These are phyloP conservation scores for Suillus americanus DNA, from an alignment of 768 basidiomycete species.

Conservation along the genomic window DNA sequence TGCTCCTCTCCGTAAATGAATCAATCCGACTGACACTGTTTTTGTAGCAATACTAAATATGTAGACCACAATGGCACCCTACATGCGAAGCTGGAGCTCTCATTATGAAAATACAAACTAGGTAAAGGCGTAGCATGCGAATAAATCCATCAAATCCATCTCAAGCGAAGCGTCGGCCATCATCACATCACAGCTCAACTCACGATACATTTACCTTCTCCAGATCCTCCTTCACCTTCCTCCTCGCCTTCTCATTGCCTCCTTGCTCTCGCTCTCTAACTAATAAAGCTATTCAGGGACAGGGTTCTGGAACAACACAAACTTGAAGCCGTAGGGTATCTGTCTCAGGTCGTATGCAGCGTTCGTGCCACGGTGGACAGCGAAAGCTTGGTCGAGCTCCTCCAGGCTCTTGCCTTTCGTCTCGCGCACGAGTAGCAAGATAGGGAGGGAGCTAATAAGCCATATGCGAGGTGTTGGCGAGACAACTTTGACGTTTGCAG, in stretches of 20 bases:
- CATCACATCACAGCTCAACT: too few species aligned
- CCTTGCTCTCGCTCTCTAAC: constrained; percentile 34
- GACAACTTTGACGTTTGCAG: constrained; percentile 11
- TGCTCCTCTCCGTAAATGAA: too few species aligned
- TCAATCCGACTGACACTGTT: not conserved
- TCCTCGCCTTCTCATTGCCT: constrained; percentile 9
- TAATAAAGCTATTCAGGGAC: constrained; percentile 39
- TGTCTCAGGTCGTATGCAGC: constrained; percentile 59
- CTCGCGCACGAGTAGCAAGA: constrained; percentile 67
- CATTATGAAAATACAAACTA: too few species aligned
- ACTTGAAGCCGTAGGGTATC: constrained; percentile 52
- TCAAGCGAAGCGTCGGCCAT: not conserved
- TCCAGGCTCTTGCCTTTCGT: constrained; percentile 69
- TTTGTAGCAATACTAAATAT: too few species aligned
- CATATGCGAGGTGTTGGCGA: constrained; percentile 9
- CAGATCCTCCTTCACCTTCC: constrained; percentile 6
- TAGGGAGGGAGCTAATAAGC: constrained; percentile 9
- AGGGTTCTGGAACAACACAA: constrained; percentile 35
- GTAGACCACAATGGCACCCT: too few species aligned
- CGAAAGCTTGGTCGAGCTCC: constrained; percentile 51
- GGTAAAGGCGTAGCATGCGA: not conserved
- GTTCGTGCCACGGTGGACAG: constrained; percentile 50
- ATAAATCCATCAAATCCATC: not conserved
- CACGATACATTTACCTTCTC: not conserved
- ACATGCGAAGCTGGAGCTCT: too few species aligned